A percentile compares a stretch with the other conserved stretches of the same genome.
phyloP scores from a whole-genome alignment of 352 stramenopile species.

The Pythium myriotylum region DNA sequence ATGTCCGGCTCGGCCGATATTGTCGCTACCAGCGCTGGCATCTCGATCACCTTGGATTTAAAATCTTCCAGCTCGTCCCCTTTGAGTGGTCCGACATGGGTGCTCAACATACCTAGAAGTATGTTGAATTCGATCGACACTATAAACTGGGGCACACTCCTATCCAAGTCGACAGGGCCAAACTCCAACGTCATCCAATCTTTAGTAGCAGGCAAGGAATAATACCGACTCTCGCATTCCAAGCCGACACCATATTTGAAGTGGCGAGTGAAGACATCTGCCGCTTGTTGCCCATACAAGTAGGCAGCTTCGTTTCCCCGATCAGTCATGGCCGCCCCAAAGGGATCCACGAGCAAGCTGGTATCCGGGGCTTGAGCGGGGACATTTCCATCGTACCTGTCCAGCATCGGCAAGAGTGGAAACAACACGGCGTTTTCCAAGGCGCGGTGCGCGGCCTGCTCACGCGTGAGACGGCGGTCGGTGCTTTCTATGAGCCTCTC shows the following conservation, averaged over 20 bases:
- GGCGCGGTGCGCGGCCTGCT: neutral
- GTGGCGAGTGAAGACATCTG: neutral
- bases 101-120: constrained; percentile 3
- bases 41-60: neutral
- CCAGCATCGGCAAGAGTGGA: constrained; percentile 32
- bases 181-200: constrained; percentile 1
- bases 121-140: neutral
- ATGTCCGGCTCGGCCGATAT: neutral
- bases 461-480: constrained; percentile 1
- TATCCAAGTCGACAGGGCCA: neutral
- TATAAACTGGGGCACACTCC: neutral
- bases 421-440: constrained; percentile 27
- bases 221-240: neutral
- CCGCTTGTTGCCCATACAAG: neutral
- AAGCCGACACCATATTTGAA: neutral
- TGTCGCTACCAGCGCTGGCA: neutral
- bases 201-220: neutral
- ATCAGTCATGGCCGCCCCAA: no score
- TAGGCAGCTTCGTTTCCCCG: neutral
- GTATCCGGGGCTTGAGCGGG: no score
- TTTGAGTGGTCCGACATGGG: neutral
- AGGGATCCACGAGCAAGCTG: no score
- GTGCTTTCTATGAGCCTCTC: constrained; percentile 24
- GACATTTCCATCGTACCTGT: constrained; percentile 27
- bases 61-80: neutral